Evolutionary conservation across 371 early-diverging fungal species (phyloP), one percentile per base, ranked within the genome.

Genomic region (Parasitella parasitica): DNA sequence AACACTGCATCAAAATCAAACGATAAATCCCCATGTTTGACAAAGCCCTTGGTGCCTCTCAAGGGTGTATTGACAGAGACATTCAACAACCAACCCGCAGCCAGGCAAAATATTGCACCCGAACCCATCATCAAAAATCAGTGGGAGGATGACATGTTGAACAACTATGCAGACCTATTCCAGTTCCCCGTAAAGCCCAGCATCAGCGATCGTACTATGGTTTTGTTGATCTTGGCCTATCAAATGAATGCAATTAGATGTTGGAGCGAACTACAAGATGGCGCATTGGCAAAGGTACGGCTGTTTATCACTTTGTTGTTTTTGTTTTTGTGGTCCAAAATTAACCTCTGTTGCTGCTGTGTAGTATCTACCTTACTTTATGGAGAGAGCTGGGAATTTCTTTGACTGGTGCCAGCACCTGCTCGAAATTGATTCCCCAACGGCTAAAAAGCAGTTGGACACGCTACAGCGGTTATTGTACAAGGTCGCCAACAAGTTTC

Each of bases 171-270:
- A 15, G 65, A 68, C 12, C 43, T 78, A 20, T 69, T 80, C 27
- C 57, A 61, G 6, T 71, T 78, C 37, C 77, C 81, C 2, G 48
- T 71, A 24, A 70, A 78, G 28, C 4, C 36, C 13, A 55, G 35
- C 15, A 66, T 73, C 28, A 72, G 59, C 36, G 75, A 81, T 46
- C 38, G 50, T n/a, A 66, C 68, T 0, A 75, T 69, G 49, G 54
- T 81, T n/a, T 54, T 76, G 8, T 54, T 81, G 11, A 58, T 81
- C 3, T 26, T 81, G 11, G 71, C 78, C 0, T 76, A 67, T 50
- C 81, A 81, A 53, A 63, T 75, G 68, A 81, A 76, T 34, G 36
- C 65, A 2, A 60, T 81, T 35, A 71, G 77, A 32, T 74, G 67
- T 36, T 76, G 71, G 68, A 68, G 66, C 16, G 75, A 73, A 37